Percentiles rank a stretch among this genome's conserved stretches.
phyloP scores from a whole-genome alignment of 2,329 filamentous ascomycete genomes.

The Lasiodiplodia sp. region DNA sequence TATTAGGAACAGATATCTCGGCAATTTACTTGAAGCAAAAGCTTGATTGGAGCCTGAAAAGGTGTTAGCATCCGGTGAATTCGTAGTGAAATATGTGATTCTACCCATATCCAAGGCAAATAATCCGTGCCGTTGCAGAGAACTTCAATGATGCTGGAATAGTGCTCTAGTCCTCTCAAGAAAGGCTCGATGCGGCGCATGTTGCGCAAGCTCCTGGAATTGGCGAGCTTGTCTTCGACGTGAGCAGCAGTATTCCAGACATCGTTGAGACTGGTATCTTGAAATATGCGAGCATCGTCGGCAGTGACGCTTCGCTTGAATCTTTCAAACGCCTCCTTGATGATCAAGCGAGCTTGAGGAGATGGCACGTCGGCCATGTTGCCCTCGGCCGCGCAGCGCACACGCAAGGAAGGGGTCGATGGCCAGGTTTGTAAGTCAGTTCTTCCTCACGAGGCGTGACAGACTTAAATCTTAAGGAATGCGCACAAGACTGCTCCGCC shows the following conservation, averaged over 20 bases:
- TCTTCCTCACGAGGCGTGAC: accelerated
- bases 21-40: too few relatives aligned
- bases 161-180: conserved; percentile 52
- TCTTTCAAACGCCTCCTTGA: not conserved
- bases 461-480: too few relatives aligned
- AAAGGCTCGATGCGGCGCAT: conserved; percentile 54
- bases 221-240: conserved; percentile 51
- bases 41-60: too few relatives aligned
- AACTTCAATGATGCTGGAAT: conserved; percentile 51
- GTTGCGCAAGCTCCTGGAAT: conserved; percentile 50
- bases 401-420: too few relatives aligned
- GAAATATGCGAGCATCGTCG: not conserved
- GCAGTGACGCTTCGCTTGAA: not conserved
- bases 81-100: too few relatives aligned
- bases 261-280: not conserved
- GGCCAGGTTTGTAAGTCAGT: too few relatives aligned
- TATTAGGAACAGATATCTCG: too few relatives aligned
- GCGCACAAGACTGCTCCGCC: too few relatives aligned
- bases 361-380: not conserved
- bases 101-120: conserved; percentile 54
- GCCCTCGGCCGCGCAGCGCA: too few relatives aligned
- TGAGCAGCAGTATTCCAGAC: conserved; percentile 25
- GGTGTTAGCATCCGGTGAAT: not conserved
- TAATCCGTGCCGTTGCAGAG: conserved; percentile 58
- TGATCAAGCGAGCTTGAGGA: not conserved